Evolutionary conservation across 2,329 filamentous ascomycete species (phyloP).

Genomic region (Ophiostoma ulmi): DNA sequence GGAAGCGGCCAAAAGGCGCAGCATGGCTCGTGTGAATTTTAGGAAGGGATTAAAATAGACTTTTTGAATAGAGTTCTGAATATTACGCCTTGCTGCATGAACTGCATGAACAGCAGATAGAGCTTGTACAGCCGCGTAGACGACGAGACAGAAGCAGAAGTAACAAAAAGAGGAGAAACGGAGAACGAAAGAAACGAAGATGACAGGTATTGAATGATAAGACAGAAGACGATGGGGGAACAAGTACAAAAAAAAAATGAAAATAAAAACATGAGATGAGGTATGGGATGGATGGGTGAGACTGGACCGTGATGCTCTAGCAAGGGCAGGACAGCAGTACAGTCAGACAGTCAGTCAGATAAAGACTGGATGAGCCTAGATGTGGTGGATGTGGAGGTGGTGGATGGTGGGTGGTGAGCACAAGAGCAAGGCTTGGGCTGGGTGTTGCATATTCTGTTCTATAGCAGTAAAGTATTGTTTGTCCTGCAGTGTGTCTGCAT

Average conservation of each 20-base stretch:
- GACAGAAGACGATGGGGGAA: neutral
- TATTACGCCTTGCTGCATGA: conserved; percentile 2
- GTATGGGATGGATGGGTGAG: neutral
- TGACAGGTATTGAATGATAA: neutral
- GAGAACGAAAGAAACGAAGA: neutral
- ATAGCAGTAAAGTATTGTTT: neutral
- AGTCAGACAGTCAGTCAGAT: neutral
- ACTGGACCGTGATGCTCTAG: neutral
- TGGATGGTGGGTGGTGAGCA: neutral
- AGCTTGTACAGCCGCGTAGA: neutral
- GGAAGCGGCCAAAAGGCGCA: conserved; percentile 21
- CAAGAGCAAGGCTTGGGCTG: neutral
- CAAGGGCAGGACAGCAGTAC: neutral
- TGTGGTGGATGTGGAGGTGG: neutral
- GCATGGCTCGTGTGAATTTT: neutral
- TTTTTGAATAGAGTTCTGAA: neutral
- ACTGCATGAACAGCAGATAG: neutral
- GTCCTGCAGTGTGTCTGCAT: neutral
- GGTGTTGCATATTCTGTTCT: neutral
- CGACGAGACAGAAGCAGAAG: neutral
- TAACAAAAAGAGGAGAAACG: neutral
- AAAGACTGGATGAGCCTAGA: neutral
- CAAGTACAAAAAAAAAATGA: neutral
- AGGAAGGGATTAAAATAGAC: no score
- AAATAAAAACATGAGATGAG: neutral